Percentiles rank a stretch among this genome's conserved stretches.
These are phyloP conservation scores for Petunia hybrid DNA, from an alignment of 305 asterid species.

Conservation along the genomic window DNA sequence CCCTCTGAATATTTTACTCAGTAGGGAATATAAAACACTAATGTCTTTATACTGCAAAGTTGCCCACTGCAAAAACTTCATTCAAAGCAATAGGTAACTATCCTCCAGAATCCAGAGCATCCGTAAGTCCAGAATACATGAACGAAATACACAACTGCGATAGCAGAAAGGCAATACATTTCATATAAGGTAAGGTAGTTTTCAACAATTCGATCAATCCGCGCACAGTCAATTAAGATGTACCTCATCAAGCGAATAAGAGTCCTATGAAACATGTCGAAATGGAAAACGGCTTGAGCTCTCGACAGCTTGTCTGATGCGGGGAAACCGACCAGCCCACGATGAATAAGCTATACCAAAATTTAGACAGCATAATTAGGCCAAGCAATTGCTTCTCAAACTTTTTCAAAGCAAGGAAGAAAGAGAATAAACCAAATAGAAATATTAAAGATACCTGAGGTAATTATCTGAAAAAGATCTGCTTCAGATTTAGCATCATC, in stretches of 20 bases:
- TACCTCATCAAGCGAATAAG: not conserved
- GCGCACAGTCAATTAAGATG: not conserved
- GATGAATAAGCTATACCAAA: conserved; percentile 65
- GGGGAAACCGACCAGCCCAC: conserved; percentile 79
- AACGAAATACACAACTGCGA: conserved; percentile 14
- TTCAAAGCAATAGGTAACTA: not conserved
- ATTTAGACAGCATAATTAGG: conserved; percentile 20
- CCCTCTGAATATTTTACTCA: too few species aligned
- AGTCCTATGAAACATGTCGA: conserved; percentile 13
- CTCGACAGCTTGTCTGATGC: conserved; percentile 59
- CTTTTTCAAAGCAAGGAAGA: not conserved
- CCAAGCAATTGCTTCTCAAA: not conserved
- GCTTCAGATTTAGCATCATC: conserved; percentile 49
- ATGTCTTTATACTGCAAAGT: conserved; percentile 1
- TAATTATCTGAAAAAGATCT: conserved; percentile 72
- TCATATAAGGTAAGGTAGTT: not conserved
- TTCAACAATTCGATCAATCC: not conserved
- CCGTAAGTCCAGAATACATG: conserved; percentile 8
- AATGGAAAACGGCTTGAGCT: conserved; percentile 26
- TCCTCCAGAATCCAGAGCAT: conserved; percentile 12
- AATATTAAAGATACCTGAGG: conserved; percentile 52
- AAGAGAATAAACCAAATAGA: not conserved
- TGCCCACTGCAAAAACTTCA: not conserved
- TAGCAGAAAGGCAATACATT: conserved; percentile 16
- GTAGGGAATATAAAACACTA: not conserved